Percentiles rank a stretch among this genome's conserved stretches.
These are phyloP conservation scores for Hypsizygus marmoreus DNA, from an alignment of 768 basidiomycete genomes.

Conservation along the genomic window DNA sequence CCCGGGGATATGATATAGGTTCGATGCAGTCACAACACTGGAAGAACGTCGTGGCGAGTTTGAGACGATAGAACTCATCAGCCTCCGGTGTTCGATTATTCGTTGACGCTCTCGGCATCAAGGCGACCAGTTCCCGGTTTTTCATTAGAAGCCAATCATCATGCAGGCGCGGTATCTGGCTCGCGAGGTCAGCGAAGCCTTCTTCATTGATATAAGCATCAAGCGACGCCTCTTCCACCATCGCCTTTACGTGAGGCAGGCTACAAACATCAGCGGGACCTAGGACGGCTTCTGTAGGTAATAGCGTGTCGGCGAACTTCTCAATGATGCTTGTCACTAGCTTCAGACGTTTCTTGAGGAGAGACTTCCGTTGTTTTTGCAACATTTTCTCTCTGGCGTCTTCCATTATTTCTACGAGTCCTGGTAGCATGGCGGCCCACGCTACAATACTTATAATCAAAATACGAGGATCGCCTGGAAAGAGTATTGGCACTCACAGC, in stretches of 20 bases:
- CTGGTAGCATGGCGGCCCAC: constrained; percentile 19
- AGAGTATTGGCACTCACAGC: constrained; percentile 11
- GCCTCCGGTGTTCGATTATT: neutral
- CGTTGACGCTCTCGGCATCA: constrained; percentile 15
- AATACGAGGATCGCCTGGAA: neutral
- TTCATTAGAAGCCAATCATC: constrained; percentile 22
- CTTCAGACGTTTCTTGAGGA: constrained; percentile 19
- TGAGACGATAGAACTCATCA: constrained; percentile 15
- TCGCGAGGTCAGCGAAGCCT: constrained; percentile 16
- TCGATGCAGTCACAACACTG: constrained; percentile 24
- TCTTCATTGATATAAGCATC: constrained; percentile 18
- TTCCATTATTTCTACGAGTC: constrained; percentile 18
- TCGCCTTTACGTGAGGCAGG: constrained; percentile 21
- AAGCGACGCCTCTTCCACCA: constrained; percentile 20
- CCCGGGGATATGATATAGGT: constrained; percentile 26
- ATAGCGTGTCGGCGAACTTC: constrained; percentile 14
- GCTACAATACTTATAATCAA: constrained; percentile 6
- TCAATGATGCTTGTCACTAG: constrained; percentile 20
- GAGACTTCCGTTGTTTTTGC: constrained; percentile 18
- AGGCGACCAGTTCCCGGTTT: constrained; percentile 15
- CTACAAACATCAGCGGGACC: constrained; percentile 23
- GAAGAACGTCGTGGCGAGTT: constrained; percentile 26
- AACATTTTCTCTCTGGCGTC: constrained; percentile 16
- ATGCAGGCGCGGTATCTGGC: constrained; percentile 16
- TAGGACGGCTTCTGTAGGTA: constrained; percentile 20